Base-by-base conservation (phyloP, 2,329 filamentous ascomycete species). In the Exophiala bonariae region DNA sequence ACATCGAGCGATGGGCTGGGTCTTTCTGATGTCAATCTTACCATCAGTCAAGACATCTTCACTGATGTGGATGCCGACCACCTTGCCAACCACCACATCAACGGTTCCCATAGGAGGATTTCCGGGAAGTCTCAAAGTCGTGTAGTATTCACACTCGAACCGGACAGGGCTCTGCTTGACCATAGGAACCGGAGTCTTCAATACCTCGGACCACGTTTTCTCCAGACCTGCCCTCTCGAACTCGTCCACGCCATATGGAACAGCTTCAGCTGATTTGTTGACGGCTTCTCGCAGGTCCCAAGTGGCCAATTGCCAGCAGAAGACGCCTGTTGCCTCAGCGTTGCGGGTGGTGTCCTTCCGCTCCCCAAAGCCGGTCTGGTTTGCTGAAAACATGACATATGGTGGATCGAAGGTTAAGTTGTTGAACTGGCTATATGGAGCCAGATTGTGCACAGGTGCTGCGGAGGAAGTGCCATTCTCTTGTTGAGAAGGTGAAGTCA, bases 361-460 rank as follows among this genome's bases (percentile, higher is more conserved):
- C 0, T 56, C 41, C 2, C 59, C 60, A 7, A 63, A 53, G 0
- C 71, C 64, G 0, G 74, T 79, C 60, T 82, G 77, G 63, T 83
- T 83, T 2, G 76, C 73, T 26, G 68, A 70, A 71, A 84, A 83
- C 75, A 83, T 80, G 20, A 83, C 75, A 58, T 81, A 81, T 0
- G 80, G 80, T 0, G 80, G 80, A 59, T 82, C 78, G 63, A 81
- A 83, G 23, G 77, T 81, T 0, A 83, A 71, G 54, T 83, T 83
- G 63, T 78, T 81, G 71, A 83, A 83, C 63, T 83, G 80, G 0
- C 68, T 75, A 64, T 79, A 83, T 1, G 80, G 80, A 0, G 80
- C 80, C 2, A 83, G 72, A 55, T 83, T 83, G 18, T 37, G 20
- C 3, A 35, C 28, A 13, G 22, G 16, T 17, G 41, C 34, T 23